Base-by-base conservation (phyloP, 306 rosid genomes). In the Elaeagnus macrophylla region DNA sequence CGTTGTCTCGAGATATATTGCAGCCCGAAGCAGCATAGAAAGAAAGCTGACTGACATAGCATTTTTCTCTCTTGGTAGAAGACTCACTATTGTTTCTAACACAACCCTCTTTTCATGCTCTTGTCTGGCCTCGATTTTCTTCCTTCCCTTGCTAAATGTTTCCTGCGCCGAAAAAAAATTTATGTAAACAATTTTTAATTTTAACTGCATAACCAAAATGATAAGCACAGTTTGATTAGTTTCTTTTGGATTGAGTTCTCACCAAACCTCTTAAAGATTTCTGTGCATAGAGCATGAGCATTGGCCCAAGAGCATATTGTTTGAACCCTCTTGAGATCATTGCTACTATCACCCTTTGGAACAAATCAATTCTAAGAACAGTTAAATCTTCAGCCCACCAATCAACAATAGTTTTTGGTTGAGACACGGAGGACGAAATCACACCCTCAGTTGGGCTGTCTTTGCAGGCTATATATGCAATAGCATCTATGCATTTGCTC, bases 361-460 rank as follows among this genome's bases (percentile, higher is more conserved):
- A 93, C 67, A 85, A 71, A 64, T 93, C 99, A 37, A 93, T 84
- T 85, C 99, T 69, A 48, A 93, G 89, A 59, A 87, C 81, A n/a
- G 77, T 82, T 0, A 93, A 60, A 56, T 93, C 96, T 62, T 93
- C 99, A 48, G 96, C 95, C 99, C 99, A 93, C 95, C 99, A 93
- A 32, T 84, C 95, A 68, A 84, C 95, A 16, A 77, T 53, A 9
- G 91, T 74, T 51, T 71, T 79, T 16, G 79, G 71, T 25, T 78
- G 74, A 57, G 74, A 72, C 50, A 66, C 56, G 18, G 46, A 35
- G 14, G 90, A 72, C 67, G 88, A 66, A 48, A 32, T 38, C 10
- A 59, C 65, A 47, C 80, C 74, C 51, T 74, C 85, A 18, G 61
- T 51, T n/a, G 77, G 95, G 79, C 80, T 81, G 52, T 93, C 99